Evolutionary conservation across 805 yeast genomes (phyloP), one percentile per base, ranked within the genome.

Genomic region (Metschnikowia rubicola): DNA sequence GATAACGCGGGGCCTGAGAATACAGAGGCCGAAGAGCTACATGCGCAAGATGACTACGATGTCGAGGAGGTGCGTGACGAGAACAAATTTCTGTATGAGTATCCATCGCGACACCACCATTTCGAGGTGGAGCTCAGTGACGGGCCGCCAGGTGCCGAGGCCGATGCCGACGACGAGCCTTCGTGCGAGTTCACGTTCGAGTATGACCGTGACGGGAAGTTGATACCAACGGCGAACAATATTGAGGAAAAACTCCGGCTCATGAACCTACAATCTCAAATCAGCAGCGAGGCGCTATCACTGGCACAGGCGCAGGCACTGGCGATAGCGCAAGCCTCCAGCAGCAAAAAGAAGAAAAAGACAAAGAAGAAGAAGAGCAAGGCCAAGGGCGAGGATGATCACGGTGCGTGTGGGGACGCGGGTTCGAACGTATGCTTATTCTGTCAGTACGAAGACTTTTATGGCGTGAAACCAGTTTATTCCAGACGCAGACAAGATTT

Each of bases 381-480:
- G 43, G 33, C 36, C 46, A 46, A 37, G 44, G 44, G n/a, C 39
- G 46, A 30, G 12, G 52, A 46, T 3, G 43, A 41, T 6, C 45
- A 34, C n/a, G 40, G 32, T 29, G 40, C 34, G 9, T 30, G 39
- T 13, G 13, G 11, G 8, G 41, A 15, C 11, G 8, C 42, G 30
- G 41, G 37, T 29, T 28, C 38, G 6, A 32, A 50, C 35, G 58
- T 71, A 50, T 78, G 83, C 56, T 61, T 76, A 50, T 70, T 78
- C 44, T 78, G 83, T 59, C 80, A 78, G 52, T 78, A 77, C 57
- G 79, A 77, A 55, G 67, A 71, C 43, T 70, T 77, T 2, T 78
- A 69, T 58, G 82, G 83, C 1, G 62, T 61, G 38, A 74, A 76
- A 41, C 83, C 83, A 0, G 60, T 62, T 21, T 76, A 77, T 55